A percentile compares a stretch with the other conserved stretches of the same genome.
These are phyloP conservation scores for Xylaria acuta DNA, from an alignment of 495 filamentous ascomycete genomes.

Conservation along the genomic window DNA sequence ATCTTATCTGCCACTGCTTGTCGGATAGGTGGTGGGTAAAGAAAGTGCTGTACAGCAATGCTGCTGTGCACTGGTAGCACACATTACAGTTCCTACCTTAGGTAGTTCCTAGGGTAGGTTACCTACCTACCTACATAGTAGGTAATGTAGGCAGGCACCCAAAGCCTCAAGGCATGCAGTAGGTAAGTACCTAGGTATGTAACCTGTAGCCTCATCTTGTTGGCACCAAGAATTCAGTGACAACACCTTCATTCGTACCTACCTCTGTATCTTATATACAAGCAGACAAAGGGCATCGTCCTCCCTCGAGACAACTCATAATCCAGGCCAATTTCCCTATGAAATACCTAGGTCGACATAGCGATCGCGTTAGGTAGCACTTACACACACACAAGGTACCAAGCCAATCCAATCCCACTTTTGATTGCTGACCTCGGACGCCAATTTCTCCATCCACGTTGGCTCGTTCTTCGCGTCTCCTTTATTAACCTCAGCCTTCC, in stretches of 20 bases:
- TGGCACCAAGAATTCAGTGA: not conserved
- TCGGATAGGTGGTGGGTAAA: not conserved
- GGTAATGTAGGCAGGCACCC: not conserved
- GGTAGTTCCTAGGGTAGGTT: too few relatives aligned
- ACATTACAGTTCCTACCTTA: not conserved
- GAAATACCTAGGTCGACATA: not conserved
- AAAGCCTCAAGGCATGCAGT: not conserved
- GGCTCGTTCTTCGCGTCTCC: slow-evolving; percentile 15
- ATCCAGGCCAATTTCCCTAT: not conserved
- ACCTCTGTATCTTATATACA: not conserved
- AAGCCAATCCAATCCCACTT: slow-evolving; percentile 18
- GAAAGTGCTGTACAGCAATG: not conserved
- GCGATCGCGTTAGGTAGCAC: not conserved
- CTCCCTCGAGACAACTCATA: not conserved
- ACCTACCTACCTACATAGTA: too few relatives aligned
- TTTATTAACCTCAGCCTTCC: slow-evolving; percentile 8
- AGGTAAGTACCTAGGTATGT: too few relatives aligned
- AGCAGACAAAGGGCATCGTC: not conserved
- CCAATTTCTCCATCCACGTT: slow-evolving; percentile 22
- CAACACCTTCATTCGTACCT: too few relatives aligned
- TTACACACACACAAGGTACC: slow-evolving; percentile 7
- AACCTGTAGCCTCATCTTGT: not conserved
- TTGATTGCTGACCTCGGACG: slow-evolving; percentile 19
- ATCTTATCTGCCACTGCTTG: slow-evolving; percentile 6
- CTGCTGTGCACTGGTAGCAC: slow-evolving; percentile 2